Conservation (phyloP, 805 yeast genomes). For the Danielia oregonensis region DNA sequence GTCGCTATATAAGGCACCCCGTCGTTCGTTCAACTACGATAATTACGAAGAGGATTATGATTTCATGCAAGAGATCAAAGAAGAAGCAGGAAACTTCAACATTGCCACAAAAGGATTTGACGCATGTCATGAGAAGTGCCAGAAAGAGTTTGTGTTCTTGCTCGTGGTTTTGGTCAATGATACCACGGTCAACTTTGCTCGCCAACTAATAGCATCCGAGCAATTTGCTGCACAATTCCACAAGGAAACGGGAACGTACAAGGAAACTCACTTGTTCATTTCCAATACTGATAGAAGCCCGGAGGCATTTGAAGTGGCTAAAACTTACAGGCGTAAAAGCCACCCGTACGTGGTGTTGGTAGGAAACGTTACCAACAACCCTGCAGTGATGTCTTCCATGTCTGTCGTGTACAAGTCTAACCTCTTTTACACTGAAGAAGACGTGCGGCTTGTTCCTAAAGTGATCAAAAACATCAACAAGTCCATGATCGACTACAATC, state of each 20-base stretch:
- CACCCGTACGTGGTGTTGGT: conserved; percentile 37
- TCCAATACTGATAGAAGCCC: conserved; percentile 30
- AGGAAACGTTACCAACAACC: conserved; percentile 35
- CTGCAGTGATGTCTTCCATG: conserved; percentile 36
- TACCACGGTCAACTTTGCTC: conserved; percentile 16
- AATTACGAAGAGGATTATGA: conserved; percentile 20
- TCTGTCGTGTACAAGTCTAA: conserved; percentile 34
- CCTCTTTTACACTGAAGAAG: conserved; percentile 16
- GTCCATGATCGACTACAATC: conserved; percentile 27
- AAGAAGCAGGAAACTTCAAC: conserved; percentile 7
- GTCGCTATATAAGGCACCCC: conserved; percentile 19
- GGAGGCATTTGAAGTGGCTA: conserved; percentile 37
- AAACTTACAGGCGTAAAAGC: conserved; percentile 24
- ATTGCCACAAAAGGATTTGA: conserved; percentile 23
- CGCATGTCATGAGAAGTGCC: conserved; percentile 24
- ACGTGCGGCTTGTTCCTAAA: conserved; percentile 13
- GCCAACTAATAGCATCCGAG: conserved; percentile 10
- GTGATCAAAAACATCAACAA: conserved; percentile 20
- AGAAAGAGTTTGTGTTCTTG: conserved; percentile 29
- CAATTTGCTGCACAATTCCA: conserved; percentile 19
- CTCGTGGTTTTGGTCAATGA: conserved; percentile 31
- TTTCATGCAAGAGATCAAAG: conserved; percentile 1
- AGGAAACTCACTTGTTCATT: conserved; percentile 27
- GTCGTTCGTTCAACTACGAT: conserved; percentile 22
- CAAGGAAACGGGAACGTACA: conserved; percentile 20